These are phyloP conservation scores for Trichaptum fuscoviolaceum DNA, from an alignment of 768 basidiomycete genomes.

Conservation along the genomic window DNA sequence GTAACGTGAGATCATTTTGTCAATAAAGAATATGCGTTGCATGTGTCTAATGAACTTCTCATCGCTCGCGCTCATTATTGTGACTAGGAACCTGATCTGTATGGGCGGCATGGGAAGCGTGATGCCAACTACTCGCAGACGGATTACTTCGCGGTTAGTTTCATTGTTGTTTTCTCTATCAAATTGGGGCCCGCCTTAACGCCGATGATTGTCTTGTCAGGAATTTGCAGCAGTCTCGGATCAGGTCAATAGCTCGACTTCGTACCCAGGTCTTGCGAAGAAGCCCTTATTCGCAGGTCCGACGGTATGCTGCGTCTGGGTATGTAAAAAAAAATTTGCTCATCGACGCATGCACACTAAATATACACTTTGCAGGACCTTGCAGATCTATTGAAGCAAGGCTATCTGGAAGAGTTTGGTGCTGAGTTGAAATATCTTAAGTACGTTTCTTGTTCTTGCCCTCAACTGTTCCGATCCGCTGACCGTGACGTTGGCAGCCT, in stretches of 20 bases:
- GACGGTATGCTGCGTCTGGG: constrained; percentile 49
- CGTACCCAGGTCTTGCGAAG: not conserved
- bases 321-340: constrained; percentile 16
- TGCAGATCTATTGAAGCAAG: constrained; percentile 35
- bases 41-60: not conserved
- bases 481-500: constrained; percentile 22
- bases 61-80: not conserved
- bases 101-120: constrained; percentile 36
- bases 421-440: constrained; percentile 43
- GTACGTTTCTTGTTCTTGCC: constrained; percentile 24
- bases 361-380: constrained; percentile 31
- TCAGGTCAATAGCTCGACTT: not conserved
- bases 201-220: constrained; percentile 20
- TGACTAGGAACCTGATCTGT: constrained; percentile 65
- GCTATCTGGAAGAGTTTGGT: constrained; percentile 33
- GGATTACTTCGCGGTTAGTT: constrained; percentile 40
- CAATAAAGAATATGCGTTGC: not conserved
- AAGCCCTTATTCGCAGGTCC: constrained; percentile 35
- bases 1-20: constrained; percentile 34
- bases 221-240: constrained; percentile 35
- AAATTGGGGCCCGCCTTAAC: not conserved
- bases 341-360: not conserved
- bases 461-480: not conserved
- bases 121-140: constrained; percentile 42
- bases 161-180: not conserved